Evolutionary conservation across 345 rosid genomes (phyloP).

Genomic region (Odontarrhena argentea): DNA sequence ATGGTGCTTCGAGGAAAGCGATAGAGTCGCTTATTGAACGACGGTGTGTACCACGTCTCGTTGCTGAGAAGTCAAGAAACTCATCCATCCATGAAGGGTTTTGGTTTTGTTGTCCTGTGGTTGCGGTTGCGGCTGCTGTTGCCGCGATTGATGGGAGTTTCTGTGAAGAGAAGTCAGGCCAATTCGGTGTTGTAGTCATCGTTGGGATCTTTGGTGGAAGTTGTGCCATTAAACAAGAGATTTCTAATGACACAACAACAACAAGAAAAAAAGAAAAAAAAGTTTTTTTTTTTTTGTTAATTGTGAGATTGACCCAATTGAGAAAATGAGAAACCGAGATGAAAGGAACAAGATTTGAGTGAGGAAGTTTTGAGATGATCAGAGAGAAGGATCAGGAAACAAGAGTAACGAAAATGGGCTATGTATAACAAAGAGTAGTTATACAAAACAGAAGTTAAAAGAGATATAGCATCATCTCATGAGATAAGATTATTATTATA

Average conservation of each 20-base stretch:
- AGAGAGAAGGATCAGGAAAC: constrained; percentile 29
- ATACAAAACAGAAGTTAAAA: constrained; percentile 37
- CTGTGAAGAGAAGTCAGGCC: constrained; percentile 59
- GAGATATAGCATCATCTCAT: constrained; percentile 24
- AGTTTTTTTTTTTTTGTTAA: not conserved
- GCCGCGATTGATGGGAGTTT: constrained; percentile 43
- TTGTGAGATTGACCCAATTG: not conserved
- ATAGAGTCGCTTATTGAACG: constrained; percentile 84
- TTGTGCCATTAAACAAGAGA: constrained; percentile 49
- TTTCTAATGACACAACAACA: constrained; percentile 20
- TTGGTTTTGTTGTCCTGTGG: constrained; percentile 29
- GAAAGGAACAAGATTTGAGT: constrained; percentile 18
- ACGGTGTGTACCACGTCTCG: constrained; percentile 73
- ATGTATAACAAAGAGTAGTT: constrained; percentile 45
- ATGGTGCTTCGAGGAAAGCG: constrained; percentile 64
- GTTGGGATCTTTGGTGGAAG: constrained; percentile 66
- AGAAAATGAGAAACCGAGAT: constrained; percentile 13
- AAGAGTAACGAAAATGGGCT: constrained; percentile 46
- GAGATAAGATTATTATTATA: constrained; percentile 32
- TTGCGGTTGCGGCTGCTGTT: constrained; percentile 28
- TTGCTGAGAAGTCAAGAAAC: constrained; percentile 79
- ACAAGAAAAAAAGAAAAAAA: not conserved
- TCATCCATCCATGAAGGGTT: constrained; percentile 76
- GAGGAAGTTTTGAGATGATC: not conserved
- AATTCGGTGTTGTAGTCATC: constrained; percentile 44